A percentile compares a stretch with the other conserved stretches of the same genome.
Evolutionary conservation across 192 early-diverging fungal species (phyloP).

Genomic region (Backusella parvicylindrica): DNA sequence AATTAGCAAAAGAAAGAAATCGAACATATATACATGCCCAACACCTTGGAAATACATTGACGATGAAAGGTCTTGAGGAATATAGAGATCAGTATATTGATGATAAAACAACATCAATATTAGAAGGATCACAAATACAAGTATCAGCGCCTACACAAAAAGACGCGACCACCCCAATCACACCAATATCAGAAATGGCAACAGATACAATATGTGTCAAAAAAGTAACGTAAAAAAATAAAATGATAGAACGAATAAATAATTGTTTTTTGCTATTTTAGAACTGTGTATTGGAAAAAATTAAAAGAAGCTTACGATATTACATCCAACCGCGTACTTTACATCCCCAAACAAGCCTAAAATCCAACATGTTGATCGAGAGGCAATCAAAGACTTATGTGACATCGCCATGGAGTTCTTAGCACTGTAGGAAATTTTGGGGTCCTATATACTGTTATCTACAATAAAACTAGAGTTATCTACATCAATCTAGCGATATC

Average conservation of each 20-base stretch:
- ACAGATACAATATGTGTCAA: background rate
- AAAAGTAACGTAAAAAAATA: background rate
- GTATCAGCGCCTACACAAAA: background rate
- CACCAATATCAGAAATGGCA: background rate
- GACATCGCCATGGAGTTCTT: conserved; percentile 1
- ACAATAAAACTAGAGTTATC: too few species aligned
- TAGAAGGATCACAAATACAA: background rate
- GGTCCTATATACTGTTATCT: too few species aligned
- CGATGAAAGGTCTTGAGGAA: background rate
- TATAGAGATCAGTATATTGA: background rate
- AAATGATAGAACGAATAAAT: background rate
- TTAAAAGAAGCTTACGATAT: background rate
- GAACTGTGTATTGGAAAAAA: background rate
- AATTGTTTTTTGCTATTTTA: background rate
- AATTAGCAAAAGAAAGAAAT: too few species aligned
- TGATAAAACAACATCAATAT: background rate
- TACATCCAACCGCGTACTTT: conserved; percentile 4
- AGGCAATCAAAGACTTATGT: background rate
- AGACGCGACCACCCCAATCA: background rate
- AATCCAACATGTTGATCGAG: conserved; percentile 6
- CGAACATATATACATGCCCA: too few species aligned
- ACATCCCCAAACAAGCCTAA: conserved; percentile 3
- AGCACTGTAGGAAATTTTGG: too few species aligned
- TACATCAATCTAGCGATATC: too few species aligned
- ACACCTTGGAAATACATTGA: background rate